A percentile compares a stretch with the other conserved stretches of the same genome.
These are phyloP conservation scores for Globisporangium okanoganense DNA, from an alignment of 352 stramenopile genomes.

Conservation along the genomic window DNA sequence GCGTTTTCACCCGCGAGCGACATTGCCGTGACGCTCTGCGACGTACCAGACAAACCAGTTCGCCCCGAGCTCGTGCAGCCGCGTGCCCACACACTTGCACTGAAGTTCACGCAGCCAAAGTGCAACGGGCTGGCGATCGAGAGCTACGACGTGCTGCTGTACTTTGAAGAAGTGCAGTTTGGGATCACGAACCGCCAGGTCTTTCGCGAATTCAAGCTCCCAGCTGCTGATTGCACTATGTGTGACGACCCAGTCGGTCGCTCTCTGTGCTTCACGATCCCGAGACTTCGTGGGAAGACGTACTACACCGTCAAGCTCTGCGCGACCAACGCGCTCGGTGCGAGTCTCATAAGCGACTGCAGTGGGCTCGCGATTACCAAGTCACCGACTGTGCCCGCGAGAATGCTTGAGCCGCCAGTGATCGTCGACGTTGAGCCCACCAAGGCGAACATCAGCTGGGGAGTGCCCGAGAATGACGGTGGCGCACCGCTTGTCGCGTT, in stretches of 20 bases:
- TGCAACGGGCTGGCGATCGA: conserved; percentile 51
- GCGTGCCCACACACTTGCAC: conserved; percentile 35
- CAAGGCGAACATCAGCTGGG: conserved; percentile 37
- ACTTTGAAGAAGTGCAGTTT: conserved; percentile 53
- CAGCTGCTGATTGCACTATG: conserved; percentile 20
- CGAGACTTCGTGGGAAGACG: conserved; percentile 32
- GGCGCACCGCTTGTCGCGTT: conserved; percentile 40
- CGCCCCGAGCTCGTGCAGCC: conserved; percentile 23
- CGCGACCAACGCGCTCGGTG: conserved; percentile 44
- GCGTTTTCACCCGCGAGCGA: conserved; percentile 37
- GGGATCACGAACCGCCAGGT: conserved; percentile 44
- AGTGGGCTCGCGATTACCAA: conserved; percentile 40
- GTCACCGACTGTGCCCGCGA: conserved; percentile 29
- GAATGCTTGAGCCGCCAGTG: conserved; percentile 23
- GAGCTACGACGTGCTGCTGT: conserved; percentile 43
- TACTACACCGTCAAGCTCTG: conserved; percentile 47
- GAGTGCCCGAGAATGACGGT: conserved; percentile 41
- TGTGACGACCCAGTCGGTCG: neutral
- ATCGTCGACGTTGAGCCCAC: conserved; percentile 44
- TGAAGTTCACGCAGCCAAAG: conserved; percentile 35
- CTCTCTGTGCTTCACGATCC: conserved; percentile 17
- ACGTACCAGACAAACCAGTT: conserved; percentile 37
- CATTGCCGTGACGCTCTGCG: conserved; percentile 31
- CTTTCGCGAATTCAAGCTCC: conserved; percentile 29
- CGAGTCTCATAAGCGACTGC: conserved; percentile 29